Evolutionary conservation across 805 yeast genomes (phyloP).

Genomic region (Saturnispora ahearnii): DNA sequence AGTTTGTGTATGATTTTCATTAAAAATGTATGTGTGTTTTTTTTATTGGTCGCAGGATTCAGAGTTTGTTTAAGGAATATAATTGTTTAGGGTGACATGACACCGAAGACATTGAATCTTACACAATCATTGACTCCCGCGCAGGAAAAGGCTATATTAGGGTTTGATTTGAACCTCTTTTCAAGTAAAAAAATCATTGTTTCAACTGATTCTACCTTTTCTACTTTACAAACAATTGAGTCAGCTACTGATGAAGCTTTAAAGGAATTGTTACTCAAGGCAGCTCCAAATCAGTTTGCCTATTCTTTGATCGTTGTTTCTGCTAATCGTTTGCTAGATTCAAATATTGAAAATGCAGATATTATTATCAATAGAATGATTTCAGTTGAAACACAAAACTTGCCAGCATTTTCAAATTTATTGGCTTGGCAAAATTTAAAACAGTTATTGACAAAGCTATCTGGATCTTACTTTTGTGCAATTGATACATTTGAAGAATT

Average conservation of each 20-base stretch:
- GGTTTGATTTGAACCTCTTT: slow-evolving; percentile 2
- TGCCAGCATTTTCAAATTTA: slow-evolving; percentile 20
- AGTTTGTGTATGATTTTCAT: not conserved
- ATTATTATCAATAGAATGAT: not conserved
- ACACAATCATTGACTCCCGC: slow-evolving; percentile 9
- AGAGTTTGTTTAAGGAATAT: not conserved
- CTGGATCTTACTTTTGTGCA: not conserved
- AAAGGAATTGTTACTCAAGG: not conserved
- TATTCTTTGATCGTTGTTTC: not conserved
- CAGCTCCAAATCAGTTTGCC: slow-evolving; percentile 5
- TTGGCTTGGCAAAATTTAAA: slow-evolving; percentile 20
- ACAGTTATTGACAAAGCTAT: slow-evolving; percentile 7
- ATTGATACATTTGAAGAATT: slow-evolving; percentile 6
- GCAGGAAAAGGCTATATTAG: slow-evolving; percentile 12
- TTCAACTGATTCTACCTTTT: slow-evolving; percentile 8
- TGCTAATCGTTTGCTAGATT: not conserved
- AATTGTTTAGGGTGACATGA: not conserved
- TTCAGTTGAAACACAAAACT: slow-evolving; percentile 3
- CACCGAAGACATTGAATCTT: not conserved
- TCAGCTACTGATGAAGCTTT: not conserved
- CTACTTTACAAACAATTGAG: slow-evolving; percentile 1
- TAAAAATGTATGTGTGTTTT: not conserved
- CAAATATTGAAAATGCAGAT: not conserved
- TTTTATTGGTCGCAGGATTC: not conserved
- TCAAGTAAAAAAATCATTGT: not conserved